Evolutionary conservation across 148 eudicot genomes (phyloP).

Genomic region (Rhododendron ferrugineum): DNA sequence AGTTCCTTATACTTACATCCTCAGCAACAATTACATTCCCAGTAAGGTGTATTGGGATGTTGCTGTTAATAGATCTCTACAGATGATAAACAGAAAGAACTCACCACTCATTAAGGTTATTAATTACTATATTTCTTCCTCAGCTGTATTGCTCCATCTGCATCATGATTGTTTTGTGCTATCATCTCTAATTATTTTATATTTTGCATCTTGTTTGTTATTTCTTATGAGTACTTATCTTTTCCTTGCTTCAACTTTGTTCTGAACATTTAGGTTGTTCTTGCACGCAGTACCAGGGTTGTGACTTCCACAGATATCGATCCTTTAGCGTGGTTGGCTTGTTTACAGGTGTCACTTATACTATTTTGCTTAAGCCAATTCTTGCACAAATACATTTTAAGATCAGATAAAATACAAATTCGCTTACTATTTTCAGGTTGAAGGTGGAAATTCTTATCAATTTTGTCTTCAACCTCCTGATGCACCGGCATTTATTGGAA

Average conservation of each 20-base stretch:
- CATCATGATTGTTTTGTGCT: neutral
- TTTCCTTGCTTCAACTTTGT: neutral
- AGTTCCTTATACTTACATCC: conserved; percentile 34
- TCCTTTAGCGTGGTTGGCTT: conserved; percentile 78
- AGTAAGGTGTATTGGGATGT: conserved; percentile 53
- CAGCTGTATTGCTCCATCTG: neutral
- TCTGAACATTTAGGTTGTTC: conserved; percentile 62
- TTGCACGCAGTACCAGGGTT: conserved; percentile 94
- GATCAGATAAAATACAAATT: neutral
- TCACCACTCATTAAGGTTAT: conserved; percentile 72
- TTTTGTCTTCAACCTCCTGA: conserved; percentile 95
- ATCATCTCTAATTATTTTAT: neutral
- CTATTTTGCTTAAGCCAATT: conserved; percentile 11
- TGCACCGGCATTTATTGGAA: conserved; percentile 93
- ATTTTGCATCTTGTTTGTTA: neutral
- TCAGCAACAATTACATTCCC: conserved; percentile 49
- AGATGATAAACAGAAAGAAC: conserved; percentile 51
- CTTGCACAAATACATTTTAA: neutral
- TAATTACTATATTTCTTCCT: neutral
- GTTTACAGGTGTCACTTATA: conserved; percentile 55
- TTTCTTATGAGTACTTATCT: neutral
- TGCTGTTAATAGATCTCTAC: conserved; percentile 67
- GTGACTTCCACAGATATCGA: conserved; percentile 61
- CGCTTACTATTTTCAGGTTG: conserved; percentile 41
- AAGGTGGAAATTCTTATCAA: conserved; percentile 79